Base-by-base conservation (phyloP, 2,329 filamentous ascomycete genomes). In the Zymoseptoria brevis region DNA sequence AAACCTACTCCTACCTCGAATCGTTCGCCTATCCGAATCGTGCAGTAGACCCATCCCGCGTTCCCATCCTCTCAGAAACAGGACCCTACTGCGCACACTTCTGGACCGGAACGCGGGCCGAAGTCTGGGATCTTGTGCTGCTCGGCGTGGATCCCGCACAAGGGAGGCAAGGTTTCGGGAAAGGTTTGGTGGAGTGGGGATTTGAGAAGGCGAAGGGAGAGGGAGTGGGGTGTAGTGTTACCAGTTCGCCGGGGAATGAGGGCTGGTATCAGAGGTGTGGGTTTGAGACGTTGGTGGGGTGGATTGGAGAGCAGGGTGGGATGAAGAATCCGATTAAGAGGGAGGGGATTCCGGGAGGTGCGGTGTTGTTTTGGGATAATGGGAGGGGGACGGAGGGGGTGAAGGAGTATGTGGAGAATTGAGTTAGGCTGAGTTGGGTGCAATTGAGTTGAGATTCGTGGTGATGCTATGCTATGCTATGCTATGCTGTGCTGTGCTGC, bases 151-250 rank as follows among this genome's bases (percentile, higher is more conserved):
- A 65, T 54, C 66, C 69, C 1, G 35, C 55, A 4, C 58, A 58
- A 7, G 59, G 65, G 8, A 60, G 65, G 3, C 61, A 64, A 35
- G 70, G 70, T 0, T 64, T 67, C 22, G 70, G 69, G 1, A 59
- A 62, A 24, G 56, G 64, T n/a, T 58, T 72, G 16, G 65, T 68
- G 2, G 54, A 48, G 49, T 71, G 66, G 62, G 70, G 70, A 3
- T 65, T 71, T n/a, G 68, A 68, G 53, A 52, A 59, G 8, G 68
- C 70, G 50, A 67, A 53, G 53, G 45, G 50, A 52, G 81, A 81
- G 66, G 87, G 81, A 81, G 87, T 87, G 53, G 63, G 74, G 19
- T 64, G 64, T 16, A 67, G 66, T 55, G 64, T 69, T 24, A 64
- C 70, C 4, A 58, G 60, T 53, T 64, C 68, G 13, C 57, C 62